Percentiles rank a stretch among this genome's conserved stretches.
phyloP scores from a whole-genome alignment of 169 alveolate species.

The Plasmodium vinckei region DNA sequence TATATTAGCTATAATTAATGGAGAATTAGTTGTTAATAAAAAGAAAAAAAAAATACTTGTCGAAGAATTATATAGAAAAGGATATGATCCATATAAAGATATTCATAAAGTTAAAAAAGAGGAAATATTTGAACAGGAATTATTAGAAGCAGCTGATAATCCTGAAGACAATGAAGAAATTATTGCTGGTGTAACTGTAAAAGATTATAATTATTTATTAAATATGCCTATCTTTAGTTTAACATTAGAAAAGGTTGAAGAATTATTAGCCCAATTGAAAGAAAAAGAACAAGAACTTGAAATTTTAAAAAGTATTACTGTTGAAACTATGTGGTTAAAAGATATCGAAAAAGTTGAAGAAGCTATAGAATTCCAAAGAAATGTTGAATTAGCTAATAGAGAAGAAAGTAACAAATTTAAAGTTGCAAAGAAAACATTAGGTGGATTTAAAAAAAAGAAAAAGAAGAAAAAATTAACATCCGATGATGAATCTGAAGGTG shows the following conservation, averaged over 20 bases:
- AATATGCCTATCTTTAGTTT: slow-evolving; percentile 96
- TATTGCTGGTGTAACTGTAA: slow-evolving; percentile 73
- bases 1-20: slow-evolving; percentile 90
- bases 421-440: slow-evolving; percentile 44
- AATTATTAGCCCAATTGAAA: slow-evolving; percentile 81
- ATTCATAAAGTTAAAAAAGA: slow-evolving; percentile 83
- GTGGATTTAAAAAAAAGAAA: slow-evolving; percentile 26
- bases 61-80: slow-evolving; percentile 86
- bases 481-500: slow-evolving; percentile 70
- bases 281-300: slow-evolving; percentile 80
- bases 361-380: slow-evolving; percentile 75
- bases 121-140: slow-evolving; percentile 40
- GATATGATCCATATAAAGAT: slow-evolving; percentile 89
- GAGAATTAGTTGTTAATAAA: slow-evolving; percentile 88
- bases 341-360: slow-evolving; percentile 81
- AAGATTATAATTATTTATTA: slow-evolving; percentile 95
- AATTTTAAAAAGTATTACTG: slow-evolving; percentile 78
- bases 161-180: slow-evolving; percentile 74
- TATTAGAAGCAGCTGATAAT: slow-evolving; percentile 37
- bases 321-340: slow-evolving; percentile 84
- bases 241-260: slow-evolving; percentile 95
- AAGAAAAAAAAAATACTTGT: slow-evolving; percentile 82
- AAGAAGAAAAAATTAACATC: slow-evolving; percentile 63
- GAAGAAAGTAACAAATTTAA: slow-evolving; percentile 75
- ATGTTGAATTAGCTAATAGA: slow-evolving; percentile 69